Percentiles rank a stretch among this genome's conserved stretches.
These are phyloP conservation scores for Fusarium torreyae DNA, from an alignment of 2,329 filamentous ascomycete genomes.

Conservation along the genomic window DNA sequence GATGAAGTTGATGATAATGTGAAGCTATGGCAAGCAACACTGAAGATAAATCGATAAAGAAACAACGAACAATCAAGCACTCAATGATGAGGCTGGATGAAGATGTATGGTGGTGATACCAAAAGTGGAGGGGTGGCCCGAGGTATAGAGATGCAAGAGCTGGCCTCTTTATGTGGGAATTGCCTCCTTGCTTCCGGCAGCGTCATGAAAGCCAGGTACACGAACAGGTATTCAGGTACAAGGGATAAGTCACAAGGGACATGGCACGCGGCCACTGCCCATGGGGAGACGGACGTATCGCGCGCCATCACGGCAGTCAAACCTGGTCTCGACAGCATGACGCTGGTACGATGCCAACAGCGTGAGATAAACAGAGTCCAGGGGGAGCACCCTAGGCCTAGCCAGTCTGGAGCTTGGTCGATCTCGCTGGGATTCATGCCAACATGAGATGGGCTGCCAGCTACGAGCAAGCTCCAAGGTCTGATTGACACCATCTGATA, in stretches of 20 bases:
- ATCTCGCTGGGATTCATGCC: slow-evolving; percentile 15
- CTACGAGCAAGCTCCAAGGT: slow-evolving; percentile 3
- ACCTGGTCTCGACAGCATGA: slow-evolving; percentile 37
- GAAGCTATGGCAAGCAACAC: slow-evolving; percentile 30
- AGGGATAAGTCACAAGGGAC: slow-evolving; percentile 40
- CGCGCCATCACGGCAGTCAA: slow-evolving; percentile 39
- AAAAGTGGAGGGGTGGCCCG: slow-evolving; percentile 25
- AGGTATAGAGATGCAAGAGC: slow-evolving; percentile 40
- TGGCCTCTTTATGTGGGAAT: slow-evolving; percentile 48
- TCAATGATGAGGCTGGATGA: slow-evolving; percentile 8
- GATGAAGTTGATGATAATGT: slow-evolving; percentile 12
- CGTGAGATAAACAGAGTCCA: slow-evolving; percentile 2
- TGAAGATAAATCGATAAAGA: background rate
- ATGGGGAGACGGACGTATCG: slow-evolving; percentile 38
- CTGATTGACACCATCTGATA: slow-evolving; percentile 40
- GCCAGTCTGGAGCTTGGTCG: slow-evolving; percentile 9
- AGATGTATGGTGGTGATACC: slow-evolving; percentile 12
- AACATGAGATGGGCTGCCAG: slow-evolving; percentile 24
- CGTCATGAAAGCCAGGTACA: slow-evolving; percentile 41
- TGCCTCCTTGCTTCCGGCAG: slow-evolving; percentile 31
- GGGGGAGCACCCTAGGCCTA: slow-evolving; percentile 11
- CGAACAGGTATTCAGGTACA: slow-evolving; percentile 36
- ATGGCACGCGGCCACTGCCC: slow-evolving; percentile 35
- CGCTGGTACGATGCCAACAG: slow-evolving; percentile 46
- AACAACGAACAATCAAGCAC: background rate